Evolutionary conservation across 1,284 basidiomycete genomes (phyloP).

Genomic region (Athelia psychrophila): DNA sequence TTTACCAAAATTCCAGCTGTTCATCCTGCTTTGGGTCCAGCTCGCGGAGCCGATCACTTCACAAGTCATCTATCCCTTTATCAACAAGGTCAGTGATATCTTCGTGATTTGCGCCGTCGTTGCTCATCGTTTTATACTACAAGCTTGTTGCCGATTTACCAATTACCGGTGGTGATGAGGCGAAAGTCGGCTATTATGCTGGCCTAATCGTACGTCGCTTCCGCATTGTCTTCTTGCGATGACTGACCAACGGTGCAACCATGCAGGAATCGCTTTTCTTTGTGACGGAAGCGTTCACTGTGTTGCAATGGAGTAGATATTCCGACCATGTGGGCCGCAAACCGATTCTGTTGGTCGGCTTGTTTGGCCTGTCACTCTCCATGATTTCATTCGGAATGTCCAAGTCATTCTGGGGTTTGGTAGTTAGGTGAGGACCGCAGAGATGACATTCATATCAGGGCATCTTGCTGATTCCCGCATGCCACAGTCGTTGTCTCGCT

Average conservation of each 20-base stretch:
- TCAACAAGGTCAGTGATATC: conserved; percentile 43
- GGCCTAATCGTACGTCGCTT: conserved; percentile 66
- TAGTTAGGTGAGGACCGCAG: conserved; percentile 46
- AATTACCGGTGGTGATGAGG: conserved; percentile 43
- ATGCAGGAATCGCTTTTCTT: conserved; percentile 73
- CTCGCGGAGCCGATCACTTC: conserved; percentile 54
- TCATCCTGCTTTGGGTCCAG: conserved; percentile 44
- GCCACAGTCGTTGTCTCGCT: conserved; percentile 21
- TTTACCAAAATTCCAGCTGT: conserved; percentile 55
- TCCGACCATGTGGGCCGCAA: conserved; percentile 73
- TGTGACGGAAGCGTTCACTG: conserved; percentile 63
- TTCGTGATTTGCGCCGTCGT: background rate
- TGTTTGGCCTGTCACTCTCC: conserved; percentile 62
- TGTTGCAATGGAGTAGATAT: conserved; percentile 72
- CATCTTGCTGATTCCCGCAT: background rate
- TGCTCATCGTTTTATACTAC: background rate
- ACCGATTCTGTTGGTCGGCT: conserved; percentile 65
- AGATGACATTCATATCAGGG: background rate
- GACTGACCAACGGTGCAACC: no score
- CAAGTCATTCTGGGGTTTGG: conserved; percentile 60
- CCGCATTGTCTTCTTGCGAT: conserved; percentile 20
- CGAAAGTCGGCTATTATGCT: conserved; percentile 64
- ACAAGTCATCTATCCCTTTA: conserved; percentile 57
- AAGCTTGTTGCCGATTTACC: conserved; percentile 32
- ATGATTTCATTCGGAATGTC: conserved; percentile 76